phyloP scores from a whole-genome alignment of 1,284 basidiomycete species.

The Puccinia horiana region DNA sequence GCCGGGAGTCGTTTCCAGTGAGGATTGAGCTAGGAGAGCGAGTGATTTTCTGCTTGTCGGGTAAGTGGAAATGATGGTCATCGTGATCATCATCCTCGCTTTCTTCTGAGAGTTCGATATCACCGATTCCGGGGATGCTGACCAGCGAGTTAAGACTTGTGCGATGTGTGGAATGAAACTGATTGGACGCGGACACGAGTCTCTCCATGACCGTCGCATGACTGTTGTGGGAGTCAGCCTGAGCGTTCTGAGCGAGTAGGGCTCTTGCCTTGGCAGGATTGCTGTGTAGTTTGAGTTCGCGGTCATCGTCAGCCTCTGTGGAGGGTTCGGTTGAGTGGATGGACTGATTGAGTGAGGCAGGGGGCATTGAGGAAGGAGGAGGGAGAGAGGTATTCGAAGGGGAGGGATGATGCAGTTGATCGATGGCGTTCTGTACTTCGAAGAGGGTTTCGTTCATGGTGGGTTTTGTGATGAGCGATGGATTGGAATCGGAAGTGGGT shows the following conservation, averaged over 20 bases:
- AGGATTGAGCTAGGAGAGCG: constrained; percentile 56
- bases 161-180: neutral
- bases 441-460: constrained; percentile 56
- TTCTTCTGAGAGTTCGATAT: constrained; percentile 73
- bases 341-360: neutral
- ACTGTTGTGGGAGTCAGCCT: constrained; percentile 26
- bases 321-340: constrained; percentile 29
- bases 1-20: constrained; percentile 1
- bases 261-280: constrained; percentile 33
- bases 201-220: constrained; percentile 31
- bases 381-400: constrained; percentile 51
- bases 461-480: constrained; percentile 50
- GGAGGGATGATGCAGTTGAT: constrained; percentile 61
- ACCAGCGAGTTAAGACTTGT: constrained; percentile 32
- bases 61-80: constrained; percentile 53
- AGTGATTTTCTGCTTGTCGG: neutral
- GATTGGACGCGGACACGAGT: constrained; percentile 30
- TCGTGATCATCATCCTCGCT: constrained; percentile 70
- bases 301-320: neutral
- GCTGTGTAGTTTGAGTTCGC: neutral
- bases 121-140: constrained; percentile 66
- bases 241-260: constrained; percentile 49
- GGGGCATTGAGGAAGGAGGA: constrained; percentile 52
- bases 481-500: too few relatives aligned
- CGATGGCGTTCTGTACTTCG: constrained; percentile 61